Evolutionary conservation across 257 asterid genomes (phyloP), one percentile per base, ranked within the genome.

Genomic region (Nyctanthes arbortristis): DNA sequence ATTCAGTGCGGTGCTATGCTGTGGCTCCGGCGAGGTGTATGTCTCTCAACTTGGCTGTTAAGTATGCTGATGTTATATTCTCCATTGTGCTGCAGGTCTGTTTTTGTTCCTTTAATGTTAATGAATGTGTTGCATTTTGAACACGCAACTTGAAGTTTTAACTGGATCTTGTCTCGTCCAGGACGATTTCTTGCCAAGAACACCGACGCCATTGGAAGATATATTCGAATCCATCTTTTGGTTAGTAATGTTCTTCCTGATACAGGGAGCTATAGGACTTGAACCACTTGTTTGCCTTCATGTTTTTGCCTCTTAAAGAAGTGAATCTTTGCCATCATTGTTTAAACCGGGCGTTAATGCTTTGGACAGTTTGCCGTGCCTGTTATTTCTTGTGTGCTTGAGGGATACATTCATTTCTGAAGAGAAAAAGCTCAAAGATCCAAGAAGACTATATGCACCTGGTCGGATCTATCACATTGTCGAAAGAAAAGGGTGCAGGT

Each of bases 281-380:
- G 65, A 30, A 66, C 34, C 58, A 52, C 43, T 59, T 58, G 25
- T 2, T 22, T 52, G 0, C 31, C 24, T 52, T 52, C 24, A 22
- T 10, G 31, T 45, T 34, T 73, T 77, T 66, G 61, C 68, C 61
- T 75, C 70, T 52, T 59, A 22, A 77, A 78, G 63, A 76, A 77
- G 75, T 76, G 69, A 72, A 69, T 66, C 72, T 58, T 72, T 64
- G 73, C 72, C 33, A 52, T 61, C 69, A 73, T 61, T 70, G 24
- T 75, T 73, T 81, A 75, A 77, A 75, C 87, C 82, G 77, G 82
- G 81, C 68, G 25, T 79, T 82, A 73, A 74, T 91, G 80, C 83
- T 84, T 90, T 91, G 78, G 75, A 88, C 99, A 91, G 99, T 80
- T 91, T 93, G 86, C 99, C 99, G n/a, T 93, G 99, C 91, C 77